Evolutionary conservation across 805 yeast genomes (phyloP), one percentile per base, ranked within the genome.

Genomic region (Martiniozyma abietophila): DNA sequence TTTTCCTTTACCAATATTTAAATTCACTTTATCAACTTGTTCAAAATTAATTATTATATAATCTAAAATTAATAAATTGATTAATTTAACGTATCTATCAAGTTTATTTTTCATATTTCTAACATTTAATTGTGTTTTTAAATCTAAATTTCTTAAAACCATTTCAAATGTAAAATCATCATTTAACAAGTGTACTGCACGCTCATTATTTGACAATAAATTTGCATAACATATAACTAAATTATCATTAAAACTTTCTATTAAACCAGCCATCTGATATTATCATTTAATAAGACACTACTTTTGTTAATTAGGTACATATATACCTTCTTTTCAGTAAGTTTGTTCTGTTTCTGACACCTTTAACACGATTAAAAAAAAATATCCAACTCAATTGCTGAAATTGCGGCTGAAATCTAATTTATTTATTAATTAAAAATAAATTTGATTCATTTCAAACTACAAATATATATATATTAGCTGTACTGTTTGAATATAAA

Each of bases 1-100:
- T 22, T 50, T 10, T 24, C 64, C 66, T 22, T 44, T 49, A 0
- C 39, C 37, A 29, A 69, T 56, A 2, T 22, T 42, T 33, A 4
- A 65, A 6, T 36, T 39, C 0, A 37, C 34, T 38, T 7, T 45
- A 39, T 10, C 22, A 14, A 26, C 29, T 2, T 12, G 15, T 3
- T 57, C 45, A 12, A 56, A 42, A 10, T 54, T 43, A 29, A 67
- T 59, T 2, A 74, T 56, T 1, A 69, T 57, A 29, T 62, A 53
- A 17, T 58, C 48, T 3, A 72, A 62, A 27, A 79, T 54, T 4
- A 79, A 43, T n/a, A 55, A 53, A 29, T 65, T 65, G 4, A 69
- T 53, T 18, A 80, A 49, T 2, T 65, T 59, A 27, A 61, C 58
- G 9, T 47, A 41, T 29, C 61, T 56, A 25, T 62, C 65, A 2